A percentile compares a stretch with the other conserved stretches of the same genome.
phyloP scores from a whole-genome alignment of 352 stramenopile species.

The Phytopythium mirpurense region DNA sequence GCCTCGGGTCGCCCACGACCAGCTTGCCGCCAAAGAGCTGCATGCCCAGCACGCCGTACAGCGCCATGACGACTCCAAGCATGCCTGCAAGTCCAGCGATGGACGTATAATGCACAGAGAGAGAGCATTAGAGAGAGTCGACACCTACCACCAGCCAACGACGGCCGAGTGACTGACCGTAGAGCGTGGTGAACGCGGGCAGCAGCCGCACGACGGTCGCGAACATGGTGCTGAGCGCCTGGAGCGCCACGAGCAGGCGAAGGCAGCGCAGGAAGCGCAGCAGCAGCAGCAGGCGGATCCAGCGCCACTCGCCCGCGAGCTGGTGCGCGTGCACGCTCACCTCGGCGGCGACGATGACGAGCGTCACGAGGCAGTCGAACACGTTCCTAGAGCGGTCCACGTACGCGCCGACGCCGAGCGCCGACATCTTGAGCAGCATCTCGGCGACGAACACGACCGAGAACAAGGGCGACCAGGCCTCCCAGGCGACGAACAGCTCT shows the following conservation, averaged over 20 bases:
- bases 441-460: constrained; percentile 67
- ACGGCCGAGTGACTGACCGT: constrained; percentile 18
- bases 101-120: constrained; percentile 5
- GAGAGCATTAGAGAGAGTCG: not conserved
- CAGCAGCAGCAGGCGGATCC: constrained; percentile 51
- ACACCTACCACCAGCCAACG: not conserved
- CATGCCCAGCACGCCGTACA: constrained; percentile 56
- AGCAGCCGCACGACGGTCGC: constrained; percentile 42
- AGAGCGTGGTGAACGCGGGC: constrained; percentile 49
- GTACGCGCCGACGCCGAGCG: constrained; percentile 47
- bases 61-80: constrained; percentile 53
- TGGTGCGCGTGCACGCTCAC: constrained; percentile 49
- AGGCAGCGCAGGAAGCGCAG: constrained; percentile 53
- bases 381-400: constrained; percentile 63
- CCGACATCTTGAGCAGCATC: constrained; percentile 80
- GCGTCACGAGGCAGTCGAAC: constrained; percentile 79
- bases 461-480: constrained; percentile 64
- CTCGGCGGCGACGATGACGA: constrained; percentile 48
- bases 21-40: constrained; percentile 62
- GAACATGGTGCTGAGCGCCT: constrained; percentile 48
- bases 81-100: constrained; percentile 36
- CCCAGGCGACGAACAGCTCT: constrained; percentile 23
- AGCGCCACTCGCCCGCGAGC: constrained; percentile 32
- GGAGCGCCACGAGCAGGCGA: constrained; percentile 39
- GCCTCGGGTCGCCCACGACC: constrained; percentile 20